Base-by-base conservation (phyloP, 306 rosid species). In the Dalbergia cochinchinensis region DNA sequence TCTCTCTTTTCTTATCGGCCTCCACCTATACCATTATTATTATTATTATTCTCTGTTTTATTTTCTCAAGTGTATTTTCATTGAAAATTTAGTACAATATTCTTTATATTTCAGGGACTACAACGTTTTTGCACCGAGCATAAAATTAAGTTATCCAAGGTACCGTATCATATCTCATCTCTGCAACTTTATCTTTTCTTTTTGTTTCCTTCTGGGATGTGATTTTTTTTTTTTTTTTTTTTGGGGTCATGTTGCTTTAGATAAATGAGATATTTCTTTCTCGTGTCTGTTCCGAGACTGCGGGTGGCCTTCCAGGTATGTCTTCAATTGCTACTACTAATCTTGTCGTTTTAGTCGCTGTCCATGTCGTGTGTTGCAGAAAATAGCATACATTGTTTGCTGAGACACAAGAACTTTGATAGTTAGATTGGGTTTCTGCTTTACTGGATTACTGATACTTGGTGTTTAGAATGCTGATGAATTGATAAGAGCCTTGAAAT, bases 241-340 rank as follows among this genome's bases (percentile, higher is more conserved):
- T 73, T n/a, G n/a, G n/a, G n/a, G n/a, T n/a, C 61, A 44, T 82
- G 12, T 84, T 75, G 81, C 73, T 83, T 66, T 87, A 92, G 99
- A 89, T 95, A 71, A 95, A 95, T 81, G 95, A 95, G 82, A 92
- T 95, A 80, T 92, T 95, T 83, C 94, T 95, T 65, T 90, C 97
- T 66, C 98, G 96, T 16, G 98, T 95, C 74, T 91, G 94, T 82
- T 95, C 98, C 5, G 93, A 92, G 92, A 95, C 99, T 66, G 97
- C 98, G 0, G 96, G 97, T 50, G 99, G 99, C 53, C 94, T 92
- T 82, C 97, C 98, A 86, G 98, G 98, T 92, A 39, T 64, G 92
- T 81, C 55, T 76, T 81, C 66, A 50, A 35, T 15, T 69, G 45
- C 64, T 75, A 19, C 1, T 26, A 26, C 62, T 53, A 34, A 57